A percentile compares a stretch with the other conserved stretches of the same genome.
These are phyloP conservation scores for Pelargonium cotyledonis DNA, from an alignment of 441 rosid genomes.

Conservation along the genomic window DNA sequence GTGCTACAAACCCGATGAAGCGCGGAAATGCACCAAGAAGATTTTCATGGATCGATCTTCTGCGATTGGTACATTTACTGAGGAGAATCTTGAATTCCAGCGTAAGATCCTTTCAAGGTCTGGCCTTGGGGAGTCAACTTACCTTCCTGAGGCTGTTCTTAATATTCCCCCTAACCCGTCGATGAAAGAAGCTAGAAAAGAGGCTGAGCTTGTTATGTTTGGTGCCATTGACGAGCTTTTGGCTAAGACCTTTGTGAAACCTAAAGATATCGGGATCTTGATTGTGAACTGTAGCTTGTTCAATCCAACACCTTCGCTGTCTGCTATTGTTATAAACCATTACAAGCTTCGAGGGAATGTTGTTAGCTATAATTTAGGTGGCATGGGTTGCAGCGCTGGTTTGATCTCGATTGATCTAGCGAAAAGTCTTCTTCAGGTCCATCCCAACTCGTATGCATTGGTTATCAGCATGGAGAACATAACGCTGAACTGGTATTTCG, in stretches of 20 bases:
- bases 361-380: not conserved
- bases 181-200: slow-evolving; percentile 3
- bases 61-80: not conserved
- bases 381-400: slow-evolving; percentile 4
- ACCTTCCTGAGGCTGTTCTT: not conserved
- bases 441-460: slow-evolving; percentile 25
- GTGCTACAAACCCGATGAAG: not conserved
- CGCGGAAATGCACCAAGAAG: slow-evolving; percentile 3
- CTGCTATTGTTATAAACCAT: slow-evolving; percentile 3
- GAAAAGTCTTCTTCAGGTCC: slow-evolving; percentile 2
- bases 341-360: slow-evolving; percentile 10
- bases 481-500: slow-evolving; percentile 25
- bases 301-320: slow-evolving; percentile 6
- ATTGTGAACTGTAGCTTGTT: slow-evolving; percentile 5
- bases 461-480: slow-evolving; percentile 28
- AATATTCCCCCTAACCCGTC: not conserved
- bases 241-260: not conserved
- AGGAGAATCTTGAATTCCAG: slow-evolving; percentile 3
- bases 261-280: slow-evolving; percentile 8
- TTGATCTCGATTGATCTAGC: slow-evolving; percentile 2
- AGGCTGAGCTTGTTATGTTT: slow-evolving; percentile 1
- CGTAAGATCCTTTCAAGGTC: not conserved
- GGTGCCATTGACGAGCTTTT: slow-evolving; percentile 8
- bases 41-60: not conserved
- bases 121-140: not conserved